These are phyloP conservation scores for Echium plantagineum DNA, from an alignment of 257 asterid genomes.

Conservation along the genomic window DNA sequence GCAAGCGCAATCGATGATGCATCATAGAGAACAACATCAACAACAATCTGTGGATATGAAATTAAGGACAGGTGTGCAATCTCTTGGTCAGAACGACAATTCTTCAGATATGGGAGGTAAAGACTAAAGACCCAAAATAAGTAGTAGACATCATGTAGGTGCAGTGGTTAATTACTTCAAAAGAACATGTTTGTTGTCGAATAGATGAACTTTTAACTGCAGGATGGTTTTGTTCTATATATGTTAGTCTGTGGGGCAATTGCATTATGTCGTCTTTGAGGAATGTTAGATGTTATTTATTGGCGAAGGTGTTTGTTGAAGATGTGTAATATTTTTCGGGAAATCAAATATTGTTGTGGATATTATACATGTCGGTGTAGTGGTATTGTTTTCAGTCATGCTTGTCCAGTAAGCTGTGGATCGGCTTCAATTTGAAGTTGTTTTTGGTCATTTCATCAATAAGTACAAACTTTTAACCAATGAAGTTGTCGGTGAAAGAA, in stretches of 20 bases:
- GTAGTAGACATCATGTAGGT: neutral
- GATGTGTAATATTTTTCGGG: too few relatives aligned
- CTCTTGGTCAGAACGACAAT: constrained; percentile 31
- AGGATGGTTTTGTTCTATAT: neutral
- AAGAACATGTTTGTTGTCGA: neutral
- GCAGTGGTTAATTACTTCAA: neutral
- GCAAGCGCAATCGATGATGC: constrained; percentile 31
- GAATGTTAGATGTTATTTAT: neutral
- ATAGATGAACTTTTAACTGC: neutral
- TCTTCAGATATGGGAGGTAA: constrained; percentile 19
- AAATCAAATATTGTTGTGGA: too few relatives aligned
- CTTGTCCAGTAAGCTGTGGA: too few relatives aligned
- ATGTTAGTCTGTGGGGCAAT: neutral
- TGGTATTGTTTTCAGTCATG: too few relatives aligned
- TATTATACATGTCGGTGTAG: too few relatives aligned
- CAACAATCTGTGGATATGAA: too few relatives aligned
- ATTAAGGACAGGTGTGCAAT: constrained; percentile 27
- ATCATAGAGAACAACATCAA: constrained; percentile 28
- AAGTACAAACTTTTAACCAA: too few relatives aligned
- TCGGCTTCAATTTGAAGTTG: too few relatives aligned
- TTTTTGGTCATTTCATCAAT: too few relatives aligned
- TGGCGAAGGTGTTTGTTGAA: too few relatives aligned
- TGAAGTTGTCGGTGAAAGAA: too few relatives aligned
- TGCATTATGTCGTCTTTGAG: neutral
- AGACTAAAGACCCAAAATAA: constrained; percentile 1